Evolutionary conservation across 176 grass and related monocot genomes (phyloP).

Genomic region (Stipa capillata): DNA sequence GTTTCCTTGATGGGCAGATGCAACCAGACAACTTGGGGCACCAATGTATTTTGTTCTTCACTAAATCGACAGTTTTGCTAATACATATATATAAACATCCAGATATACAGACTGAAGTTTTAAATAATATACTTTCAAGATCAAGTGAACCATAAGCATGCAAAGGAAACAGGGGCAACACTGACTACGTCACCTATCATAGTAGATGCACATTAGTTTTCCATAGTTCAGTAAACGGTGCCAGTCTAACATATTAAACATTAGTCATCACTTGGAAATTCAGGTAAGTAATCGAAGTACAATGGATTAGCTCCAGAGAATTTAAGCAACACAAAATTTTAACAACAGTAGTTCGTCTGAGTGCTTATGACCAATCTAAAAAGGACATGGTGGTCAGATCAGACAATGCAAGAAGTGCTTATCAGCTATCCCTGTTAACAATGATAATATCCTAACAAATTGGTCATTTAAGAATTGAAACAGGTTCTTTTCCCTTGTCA

Average conservation of each 20-base stretch:
- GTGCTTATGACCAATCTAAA: not conserved
- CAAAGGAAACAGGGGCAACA: not conserved
- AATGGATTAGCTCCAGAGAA: not conserved
- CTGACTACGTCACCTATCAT: not conserved
- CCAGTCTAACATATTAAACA: not conserved
- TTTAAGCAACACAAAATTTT: not conserved
- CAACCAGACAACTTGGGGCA: conserved; percentile 10
- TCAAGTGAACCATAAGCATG: too few relatives aligned
- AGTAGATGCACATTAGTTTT: not conserved
- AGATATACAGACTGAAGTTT: not conserved
- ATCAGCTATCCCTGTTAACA: not conserved
- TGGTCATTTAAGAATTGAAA: not conserved
- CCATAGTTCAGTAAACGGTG: not conserved
- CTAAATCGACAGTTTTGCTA: not conserved
- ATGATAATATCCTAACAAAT: not conserved
- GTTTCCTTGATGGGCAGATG: not conserved
- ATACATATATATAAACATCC: not conserved
- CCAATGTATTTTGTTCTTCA: not conserved
- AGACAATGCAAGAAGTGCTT: not conserved
- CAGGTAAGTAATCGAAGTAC: too few relatives aligned
- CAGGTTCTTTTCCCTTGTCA: not conserved
- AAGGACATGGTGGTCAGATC: not conserved
- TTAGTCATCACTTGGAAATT: not conserved
- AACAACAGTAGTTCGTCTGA: not conserved
- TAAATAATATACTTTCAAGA: not conserved